A percentile compares a stretch with the other conserved stretches of the same genome.
These are phyloP conservation scores for Cicer pinnatifidum DNA, from an alignment of 306 rosid genomes.

Conservation along the genomic window DNA sequence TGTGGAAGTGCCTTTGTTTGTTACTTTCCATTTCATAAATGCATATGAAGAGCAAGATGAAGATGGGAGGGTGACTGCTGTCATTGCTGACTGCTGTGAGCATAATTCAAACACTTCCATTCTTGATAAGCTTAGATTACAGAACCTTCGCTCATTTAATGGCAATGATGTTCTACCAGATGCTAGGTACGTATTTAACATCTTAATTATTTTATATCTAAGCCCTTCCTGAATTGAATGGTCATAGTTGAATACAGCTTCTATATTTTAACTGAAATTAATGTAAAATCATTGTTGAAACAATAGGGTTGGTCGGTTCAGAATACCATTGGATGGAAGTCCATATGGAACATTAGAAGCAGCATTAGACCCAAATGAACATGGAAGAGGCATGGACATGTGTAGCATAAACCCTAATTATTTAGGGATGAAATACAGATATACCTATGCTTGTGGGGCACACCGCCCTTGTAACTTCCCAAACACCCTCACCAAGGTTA, in stretches of 20 bases:
- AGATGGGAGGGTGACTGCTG: slow-evolving; percentile 74
- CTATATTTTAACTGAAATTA: not conserved
- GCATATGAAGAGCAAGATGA: slow-evolving; percentile 85
- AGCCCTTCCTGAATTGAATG: not conserved
- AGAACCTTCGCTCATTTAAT: slow-evolving; percentile 62
- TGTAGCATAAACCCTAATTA: slow-evolving; percentile 82
- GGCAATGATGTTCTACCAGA: slow-evolving; percentile 81
- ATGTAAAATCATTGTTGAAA: slow-evolving; percentile 5
- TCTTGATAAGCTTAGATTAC: slow-evolving; percentile 69
- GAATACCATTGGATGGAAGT: slow-evolving; percentile 81
- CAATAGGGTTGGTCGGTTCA: slow-evolving; percentile 85
- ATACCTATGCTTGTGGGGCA: slow-evolving; percentile 97
- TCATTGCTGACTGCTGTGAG: slow-evolving; percentile 85
- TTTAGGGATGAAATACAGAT: slow-evolving; percentile 80
- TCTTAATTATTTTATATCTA: not conserved
- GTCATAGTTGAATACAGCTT: slow-evolving; percentile 3
- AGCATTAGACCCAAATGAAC: slow-evolving; percentile 88
- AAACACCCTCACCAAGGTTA: slow-evolving; percentile 88
- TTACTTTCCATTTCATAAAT: slow-evolving; percentile 91
- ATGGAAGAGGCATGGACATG: slow-evolving; percentile 95
- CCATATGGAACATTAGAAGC: slow-evolving; percentile 70
- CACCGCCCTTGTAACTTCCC: slow-evolving; percentile 94
- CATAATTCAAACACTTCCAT: slow-evolving; percentile 71
- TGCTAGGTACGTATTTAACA: slow-evolving; percentile 65
- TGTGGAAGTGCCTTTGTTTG: slow-evolving; percentile 82